phyloP scores from a whole-genome alignment of 73 alveolate genomes.

The Blepharisma japonicum region DNA sequence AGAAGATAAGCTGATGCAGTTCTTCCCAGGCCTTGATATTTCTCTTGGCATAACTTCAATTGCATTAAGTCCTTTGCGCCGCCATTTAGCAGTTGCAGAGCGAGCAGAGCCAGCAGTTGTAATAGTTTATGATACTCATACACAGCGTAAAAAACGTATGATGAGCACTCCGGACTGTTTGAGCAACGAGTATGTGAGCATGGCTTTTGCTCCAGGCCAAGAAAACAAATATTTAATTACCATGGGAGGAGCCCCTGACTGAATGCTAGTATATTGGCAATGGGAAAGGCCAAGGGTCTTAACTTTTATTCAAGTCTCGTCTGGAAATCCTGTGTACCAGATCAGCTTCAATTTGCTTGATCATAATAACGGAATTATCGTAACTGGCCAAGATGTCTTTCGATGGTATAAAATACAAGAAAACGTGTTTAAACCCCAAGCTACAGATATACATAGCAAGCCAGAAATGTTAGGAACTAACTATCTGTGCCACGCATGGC shows the following conservation, averaged over 20 bases:
- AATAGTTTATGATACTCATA: slow-evolving; percentile 55
- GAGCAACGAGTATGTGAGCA: slow-evolving; percentile 69
- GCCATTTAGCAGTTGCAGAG: slow-evolving; percentile 69
- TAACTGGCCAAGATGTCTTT: slow-evolving; percentile 28
- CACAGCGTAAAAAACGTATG: slow-evolving; percentile 61
- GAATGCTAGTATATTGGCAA: slow-evolving; percentile 69
- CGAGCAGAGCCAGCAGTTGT: slow-evolving; percentile 70
- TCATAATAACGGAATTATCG: slow-evolving; percentile 31
- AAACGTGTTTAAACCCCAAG: background rate
- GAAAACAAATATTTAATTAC: slow-evolving; percentile 71
- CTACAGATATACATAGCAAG: slow-evolving; percentile 36
- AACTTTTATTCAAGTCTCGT: slow-evolving; percentile 45
- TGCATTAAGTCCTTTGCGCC: slow-evolving; percentile 64
- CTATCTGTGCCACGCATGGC: slow-evolving; percentile 79
- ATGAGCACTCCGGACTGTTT: slow-evolving; percentile 38
- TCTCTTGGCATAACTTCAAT: slow-evolving; percentile 74
- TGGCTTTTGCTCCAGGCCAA: slow-evolving; percentile 75
- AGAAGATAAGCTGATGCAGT: slow-evolving; percentile 39
- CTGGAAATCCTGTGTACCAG: slow-evolving; percentile 6
- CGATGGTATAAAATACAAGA: slow-evolving; percentile 19
- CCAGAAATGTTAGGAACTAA: slow-evolving; percentile 45
- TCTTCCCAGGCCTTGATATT: slow-evolving; percentile 73
- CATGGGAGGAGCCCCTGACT: slow-evolving; percentile 82
- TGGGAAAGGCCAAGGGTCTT: slow-evolving; percentile 76
- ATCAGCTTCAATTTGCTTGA: slow-evolving; percentile 24